Percentiles rank a stretch among this genome's conserved stretches.
These are phyloP conservation scores for Silene noctiflora DNA, from an alignment of 179 eudicot genomes.

Conservation along the genomic window DNA sequence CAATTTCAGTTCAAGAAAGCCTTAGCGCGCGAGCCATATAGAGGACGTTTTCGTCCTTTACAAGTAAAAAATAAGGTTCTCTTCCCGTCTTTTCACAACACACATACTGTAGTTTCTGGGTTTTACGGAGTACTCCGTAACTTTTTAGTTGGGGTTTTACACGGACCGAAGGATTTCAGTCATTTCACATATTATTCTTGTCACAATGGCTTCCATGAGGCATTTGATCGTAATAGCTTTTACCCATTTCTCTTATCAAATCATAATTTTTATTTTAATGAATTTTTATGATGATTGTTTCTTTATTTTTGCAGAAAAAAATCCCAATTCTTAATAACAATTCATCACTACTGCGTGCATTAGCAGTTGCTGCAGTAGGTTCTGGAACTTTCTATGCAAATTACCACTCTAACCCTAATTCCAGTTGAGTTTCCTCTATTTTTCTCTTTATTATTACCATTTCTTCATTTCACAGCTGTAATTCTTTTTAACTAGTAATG, in stretches of 20 bases:
- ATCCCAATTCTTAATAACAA: slow-evolving; percentile 23
- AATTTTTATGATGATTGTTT: background rate
- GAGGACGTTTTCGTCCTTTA: no score
- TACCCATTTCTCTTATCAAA: background rate
- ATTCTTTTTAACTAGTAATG: background rate
- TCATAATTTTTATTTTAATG: background rate
- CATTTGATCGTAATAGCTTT: slow-evolving; percentile 13
- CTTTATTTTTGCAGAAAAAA: slow-evolving; percentile 35
- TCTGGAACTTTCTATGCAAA: slow-evolving; percentile 44
- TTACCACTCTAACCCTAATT: slow-evolving; percentile 22
- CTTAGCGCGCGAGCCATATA: no score
- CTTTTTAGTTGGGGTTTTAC: no score
- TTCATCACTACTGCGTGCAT: slow-evolving; percentile 35
- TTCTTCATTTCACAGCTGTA: background rate
- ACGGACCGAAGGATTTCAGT: no score
- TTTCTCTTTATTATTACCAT: background rate
- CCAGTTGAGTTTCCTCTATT: slow-evolving; percentile 35
- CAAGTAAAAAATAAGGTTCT: no score
- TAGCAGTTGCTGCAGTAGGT: slow-evolving; percentile 55
- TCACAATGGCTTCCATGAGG: slow-evolving; percentile 17
- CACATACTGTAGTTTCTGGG: no score
- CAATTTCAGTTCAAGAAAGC: no score
- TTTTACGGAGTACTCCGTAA: no score
- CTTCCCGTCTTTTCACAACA: no score
- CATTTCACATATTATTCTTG: background rate